A percentile compares a stretch with the other conserved stretches of the same genome.
phyloP scores from a whole-genome alignment of 345 rosid genomes.

The Microthlaspi erraticum region DNA sequence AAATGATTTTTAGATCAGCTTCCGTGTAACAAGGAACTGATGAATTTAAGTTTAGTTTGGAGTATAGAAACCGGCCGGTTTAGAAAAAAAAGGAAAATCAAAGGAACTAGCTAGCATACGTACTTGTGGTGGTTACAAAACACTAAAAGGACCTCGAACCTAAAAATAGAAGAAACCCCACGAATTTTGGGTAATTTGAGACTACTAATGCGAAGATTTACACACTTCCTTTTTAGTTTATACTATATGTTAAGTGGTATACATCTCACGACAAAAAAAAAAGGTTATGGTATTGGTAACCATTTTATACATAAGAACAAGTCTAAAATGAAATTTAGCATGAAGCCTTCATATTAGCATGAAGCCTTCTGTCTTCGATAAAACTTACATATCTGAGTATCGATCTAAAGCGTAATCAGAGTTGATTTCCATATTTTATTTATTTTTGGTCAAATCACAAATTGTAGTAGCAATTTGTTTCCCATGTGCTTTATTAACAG shows the following conservation, averaged over 20 bases:
- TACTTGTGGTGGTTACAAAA: slow-evolving; percentile 41
- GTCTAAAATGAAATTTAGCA: too few species aligned
- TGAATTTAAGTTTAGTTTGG: slow-evolving; percentile 22
- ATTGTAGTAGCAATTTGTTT: background rate
- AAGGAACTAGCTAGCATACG: background rate
- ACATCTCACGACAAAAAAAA: too few species aligned
- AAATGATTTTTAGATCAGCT: slow-evolving; percentile 3
- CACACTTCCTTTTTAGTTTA: background rate
- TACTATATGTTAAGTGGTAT: background rate
- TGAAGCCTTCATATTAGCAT: too few species aligned
- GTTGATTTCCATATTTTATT: too few species aligned
- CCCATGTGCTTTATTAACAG: background rate
- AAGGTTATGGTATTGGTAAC: too few species aligned
- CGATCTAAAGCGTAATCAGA: too few species aligned
- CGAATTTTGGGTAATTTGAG: background rate
- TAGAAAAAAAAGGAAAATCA: background rate
- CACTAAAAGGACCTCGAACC: background rate
- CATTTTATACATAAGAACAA: too few species aligned
- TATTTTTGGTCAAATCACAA: background rate
- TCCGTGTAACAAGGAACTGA: slow-evolving; percentile 35
- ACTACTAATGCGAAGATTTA: background rate
- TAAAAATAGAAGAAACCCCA: slow-evolving; percentile 29
- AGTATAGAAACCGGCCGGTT: slow-evolving; percentile 10
- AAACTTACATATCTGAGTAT: too few species aligned
- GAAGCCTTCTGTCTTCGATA: too few species aligned